Evolutionary conservation across 2,329 filamentous ascomycete species (phyloP).

Genomic region (Sclerotinia borealis): DNA sequence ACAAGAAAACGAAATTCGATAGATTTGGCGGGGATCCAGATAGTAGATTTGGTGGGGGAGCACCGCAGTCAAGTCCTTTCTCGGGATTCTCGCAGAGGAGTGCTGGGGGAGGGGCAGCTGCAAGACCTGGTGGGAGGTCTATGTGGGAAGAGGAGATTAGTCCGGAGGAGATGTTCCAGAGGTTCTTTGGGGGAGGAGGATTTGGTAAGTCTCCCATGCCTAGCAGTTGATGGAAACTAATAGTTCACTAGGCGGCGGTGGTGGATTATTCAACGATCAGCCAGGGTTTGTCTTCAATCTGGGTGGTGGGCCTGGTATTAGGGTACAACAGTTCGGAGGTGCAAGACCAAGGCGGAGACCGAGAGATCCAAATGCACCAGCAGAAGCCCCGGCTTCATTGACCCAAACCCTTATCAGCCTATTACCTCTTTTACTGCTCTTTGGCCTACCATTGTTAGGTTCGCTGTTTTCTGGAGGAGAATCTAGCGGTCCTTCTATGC

Average conservation of each 20-base stretch:
- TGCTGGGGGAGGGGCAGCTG: slow-evolving; percentile 25
- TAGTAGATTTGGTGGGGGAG: slow-evolving; percentile 64
- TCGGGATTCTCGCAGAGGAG: slow-evolving; percentile 50
- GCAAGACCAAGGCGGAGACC: slow-evolving; percentile 69
- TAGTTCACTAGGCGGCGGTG: slow-evolving; percentile 23
- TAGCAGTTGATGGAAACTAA: slow-evolving; percentile 14
- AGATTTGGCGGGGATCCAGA: slow-evolving; percentile 89
- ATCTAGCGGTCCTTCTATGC: slow-evolving; percentile 59
- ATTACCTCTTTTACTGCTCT: slow-evolving; percentile 82
- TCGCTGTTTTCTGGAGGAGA: slow-evolving; percentile 62
- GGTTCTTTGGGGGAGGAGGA: slow-evolving; percentile 79
- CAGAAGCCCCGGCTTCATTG: slow-evolving; percentile 46
- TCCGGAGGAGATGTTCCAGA: slow-evolving; percentile 92
- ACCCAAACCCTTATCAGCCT: slow-evolving; percentile 59
- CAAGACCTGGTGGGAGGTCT: slow-evolving; percentile 44
- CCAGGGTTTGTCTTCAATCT: slow-evolving; percentile 95
- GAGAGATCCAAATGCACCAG: slow-evolving; percentile 49
- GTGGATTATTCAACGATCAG: slow-evolving; percentile 63
- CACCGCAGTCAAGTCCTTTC: slow-evolving; percentile 52
- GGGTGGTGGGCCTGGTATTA: slow-evolving; percentile 82
- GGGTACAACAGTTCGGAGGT: slow-evolving; percentile 94
- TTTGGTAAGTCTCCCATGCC: slow-evolving; percentile 39
- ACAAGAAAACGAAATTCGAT: slow-evolving; percentile 87
- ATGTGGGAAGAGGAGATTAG: slow-evolving; percentile 90
- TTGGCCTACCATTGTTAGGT: slow-evolving; percentile 76